Evolutionary conservation across 805 yeast genomes (phyloP).

Genomic region (Candida vaughaniae): DNA sequence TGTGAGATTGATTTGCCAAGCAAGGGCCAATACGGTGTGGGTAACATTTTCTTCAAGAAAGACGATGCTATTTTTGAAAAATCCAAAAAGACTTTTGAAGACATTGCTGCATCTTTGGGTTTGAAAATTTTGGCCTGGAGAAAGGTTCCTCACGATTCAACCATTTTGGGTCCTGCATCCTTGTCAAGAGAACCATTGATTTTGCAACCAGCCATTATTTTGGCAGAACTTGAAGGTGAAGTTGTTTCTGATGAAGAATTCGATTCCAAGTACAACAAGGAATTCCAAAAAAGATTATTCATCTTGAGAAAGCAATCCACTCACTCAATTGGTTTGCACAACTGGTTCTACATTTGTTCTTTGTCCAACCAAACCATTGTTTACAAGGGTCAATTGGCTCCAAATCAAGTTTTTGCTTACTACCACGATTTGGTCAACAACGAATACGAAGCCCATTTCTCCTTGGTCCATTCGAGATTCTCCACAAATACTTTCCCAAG

Average conservation of each 20-base stretch:
- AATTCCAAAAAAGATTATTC: constrained; percentile 80
- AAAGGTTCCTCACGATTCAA: constrained; percentile 89
- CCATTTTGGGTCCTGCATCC: constrained; percentile 93
- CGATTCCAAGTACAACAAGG: constrained; percentile 53
- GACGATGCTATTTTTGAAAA: constrained; percentile 68
- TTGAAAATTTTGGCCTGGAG: constrained; percentile 93
- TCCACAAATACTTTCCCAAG: constrained; percentile 98
- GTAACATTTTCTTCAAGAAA: constrained; percentile 90
- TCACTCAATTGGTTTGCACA: constrained; percentile 88
- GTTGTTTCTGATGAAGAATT: constrained; percentile 50
- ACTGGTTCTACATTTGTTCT: constrained; percentile 97
- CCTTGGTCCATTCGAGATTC: constrained; percentile 94
- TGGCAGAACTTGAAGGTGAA: constrained; percentile 35
- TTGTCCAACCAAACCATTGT: constrained; percentile 86
- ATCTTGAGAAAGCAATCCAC: constrained; percentile 87
- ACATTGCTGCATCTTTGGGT: constrained; percentile 72
- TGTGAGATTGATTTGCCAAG: constrained; percentile 69
- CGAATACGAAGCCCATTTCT: constrained; percentile 92
- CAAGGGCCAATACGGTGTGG: constrained; percentile 88
- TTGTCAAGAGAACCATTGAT: constrained; percentile 88
- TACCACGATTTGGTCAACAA: constrained; percentile 91
- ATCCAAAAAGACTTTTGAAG: constrained; percentile 75
- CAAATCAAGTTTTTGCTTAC: constrained; percentile 92
- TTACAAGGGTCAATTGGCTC: constrained; percentile 96
- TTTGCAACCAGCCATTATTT: constrained; percentile 89